Percentiles rank a stretch among this genome's conserved stretches.
Evolutionary conservation across 176 grass and related monocot species (phyloP).

Genomic region (Avena atlantica): DNA sequence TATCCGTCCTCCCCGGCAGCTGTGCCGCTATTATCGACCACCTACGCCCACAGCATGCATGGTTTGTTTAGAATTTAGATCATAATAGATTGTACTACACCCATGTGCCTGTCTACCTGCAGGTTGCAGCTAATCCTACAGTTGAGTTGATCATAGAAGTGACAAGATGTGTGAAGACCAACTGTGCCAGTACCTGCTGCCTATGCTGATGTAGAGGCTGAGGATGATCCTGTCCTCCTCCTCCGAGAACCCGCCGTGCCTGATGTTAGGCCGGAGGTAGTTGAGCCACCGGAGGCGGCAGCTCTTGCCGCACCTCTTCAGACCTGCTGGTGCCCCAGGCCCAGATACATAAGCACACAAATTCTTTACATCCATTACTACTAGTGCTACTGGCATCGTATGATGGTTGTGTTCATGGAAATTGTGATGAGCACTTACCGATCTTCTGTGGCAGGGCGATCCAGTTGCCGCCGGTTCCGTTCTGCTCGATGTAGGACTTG

Average conservation of each 20-base stretch:
- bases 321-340: slow-evolving; percentile 45
- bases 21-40: slow-evolving; percentile 97
- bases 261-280: slow-evolving; percentile 92
- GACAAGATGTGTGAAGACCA: slow-evolving; percentile 4
- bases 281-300: slow-evolving; percentile 97
- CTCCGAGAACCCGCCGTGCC: slow-evolving; percentile 91
- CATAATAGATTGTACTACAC: slow-evolving; percentile 40
- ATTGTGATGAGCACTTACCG: slow-evolving; percentile 52
- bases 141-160: slow-evolving; percentile 36
- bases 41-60: slow-evolving; percentile 52
- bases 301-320: slow-evolving; percentile 97
- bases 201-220: slow-evolving; percentile 88
- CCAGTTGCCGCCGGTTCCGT: slow-evolving; percentile 96
- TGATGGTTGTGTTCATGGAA: background rate
- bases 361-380: background rate
- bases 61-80: slow-evolving; percentile 40
- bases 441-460: slow-evolving; percentile 94
- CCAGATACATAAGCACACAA: background rate
- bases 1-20: slow-evolving; percentile 92
- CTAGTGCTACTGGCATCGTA: background rate
- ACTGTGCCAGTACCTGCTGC: slow-evolving; percentile 75
- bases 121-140: slow-evolving; percentile 48
- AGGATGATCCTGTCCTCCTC: slow-evolving; percentile 92
- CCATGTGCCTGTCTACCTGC: slow-evolving; percentile 48
- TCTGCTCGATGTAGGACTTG: slow-evolving; percentile 94